Evolutionary conservation across 192 early-diverging fungal genomes (phyloP).

Genomic region (Mortierella hygrophila): DNA sequence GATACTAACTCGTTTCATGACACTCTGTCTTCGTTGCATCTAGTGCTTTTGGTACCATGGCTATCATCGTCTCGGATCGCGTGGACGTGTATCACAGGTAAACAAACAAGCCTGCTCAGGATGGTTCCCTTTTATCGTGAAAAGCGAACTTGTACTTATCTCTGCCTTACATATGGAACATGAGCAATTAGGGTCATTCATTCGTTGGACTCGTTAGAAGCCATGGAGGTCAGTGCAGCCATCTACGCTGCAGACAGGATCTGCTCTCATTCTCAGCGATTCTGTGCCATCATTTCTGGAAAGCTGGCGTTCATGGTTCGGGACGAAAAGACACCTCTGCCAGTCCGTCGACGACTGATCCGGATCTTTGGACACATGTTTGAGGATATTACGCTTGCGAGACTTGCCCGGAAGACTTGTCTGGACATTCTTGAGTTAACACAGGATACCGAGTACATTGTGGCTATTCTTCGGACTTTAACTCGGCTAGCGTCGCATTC

Average conservation of each 20-base stretch:
- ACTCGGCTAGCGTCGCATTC: conserved; percentile 55
- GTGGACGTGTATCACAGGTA: conserved; percentile 65
- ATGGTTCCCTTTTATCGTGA: no score
- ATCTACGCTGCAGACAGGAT: conserved; percentile 61
- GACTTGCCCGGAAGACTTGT: conserved; percentile 58
- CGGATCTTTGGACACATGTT: conserved; percentile 68
- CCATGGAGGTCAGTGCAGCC: conserved; percentile 61
- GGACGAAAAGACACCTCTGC: conserved; percentile 45
- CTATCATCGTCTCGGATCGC: conserved; percentile 57
- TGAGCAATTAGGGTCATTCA: conserved; percentile 53
- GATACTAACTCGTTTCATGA: neutral
- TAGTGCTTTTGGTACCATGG: conserved; percentile 63
- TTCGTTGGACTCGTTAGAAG: conserved; percentile 57
- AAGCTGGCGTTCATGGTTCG: conserved; percentile 52
- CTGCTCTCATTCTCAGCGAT: conserved; percentile 59
- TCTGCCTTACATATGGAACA: neutral
- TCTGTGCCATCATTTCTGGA: conserved; percentile 59
- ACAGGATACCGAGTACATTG: conserved; percentile 49
- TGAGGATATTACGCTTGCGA: conserved; percentile 56
- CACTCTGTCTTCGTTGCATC: neutral
- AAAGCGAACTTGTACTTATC: neutral
- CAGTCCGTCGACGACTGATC: conserved; percentile 49
- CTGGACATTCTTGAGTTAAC: conserved; percentile 51
- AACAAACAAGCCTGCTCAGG: neutral
- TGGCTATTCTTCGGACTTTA: conserved; percentile 57